Conservation (phyloP, 768 basidiomycete species). For the Leccinum truebloodii region DNA sequence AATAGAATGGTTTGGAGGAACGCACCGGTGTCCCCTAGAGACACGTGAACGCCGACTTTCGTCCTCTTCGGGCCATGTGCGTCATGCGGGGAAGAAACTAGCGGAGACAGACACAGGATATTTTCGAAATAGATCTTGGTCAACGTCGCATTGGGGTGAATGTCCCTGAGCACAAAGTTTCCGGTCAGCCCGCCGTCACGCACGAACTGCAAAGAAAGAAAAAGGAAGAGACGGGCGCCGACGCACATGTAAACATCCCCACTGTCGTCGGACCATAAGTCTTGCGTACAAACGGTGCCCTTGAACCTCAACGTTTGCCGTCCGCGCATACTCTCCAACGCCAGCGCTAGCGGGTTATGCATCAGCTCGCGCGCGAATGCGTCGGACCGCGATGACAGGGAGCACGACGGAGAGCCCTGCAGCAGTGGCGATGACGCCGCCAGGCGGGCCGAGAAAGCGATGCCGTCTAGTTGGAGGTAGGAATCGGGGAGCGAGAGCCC, state of each 20-base stretch:
- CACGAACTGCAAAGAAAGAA: not conserved
- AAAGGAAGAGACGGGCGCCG: not conserved
- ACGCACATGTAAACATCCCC: slow-evolving; percentile 52
- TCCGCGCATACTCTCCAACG: slow-evolving; percentile 80
- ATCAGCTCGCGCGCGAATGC: slow-evolving; percentile 42
- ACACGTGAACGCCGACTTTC: slow-evolving; percentile 62
- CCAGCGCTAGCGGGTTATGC: slow-evolving; percentile 68
- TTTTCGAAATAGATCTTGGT: slow-evolving; percentile 72
- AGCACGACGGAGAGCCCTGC: slow-evolving; percentile 27
- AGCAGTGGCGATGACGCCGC: slow-evolving; percentile 31
- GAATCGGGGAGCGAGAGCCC: slow-evolving; percentile 75
- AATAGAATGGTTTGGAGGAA: not conserved
- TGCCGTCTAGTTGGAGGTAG: slow-evolving; percentile 66
- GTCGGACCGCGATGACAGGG: slow-evolving; percentile 26
- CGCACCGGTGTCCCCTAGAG: slow-evolving; percentile 67
- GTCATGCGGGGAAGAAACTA: slow-evolving; percentile 28
- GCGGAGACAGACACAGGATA: slow-evolving; percentile 53
- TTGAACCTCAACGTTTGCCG: slow-evolving; percentile 61
- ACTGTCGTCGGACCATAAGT: slow-evolving; percentile 61
- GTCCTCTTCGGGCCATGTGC: slow-evolving; percentile 34
- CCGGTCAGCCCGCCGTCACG: not conserved
- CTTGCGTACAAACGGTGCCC: slow-evolving; percentile 50
- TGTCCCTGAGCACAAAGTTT: slow-evolving; percentile 47
- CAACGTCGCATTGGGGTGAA: slow-evolving; percentile 64
- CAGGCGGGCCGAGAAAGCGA: slow-evolving; percentile 64